Evolutionary conservation across 139 green algal species (phyloP).

Genomic region (Picochlorum sp.): DNA sequence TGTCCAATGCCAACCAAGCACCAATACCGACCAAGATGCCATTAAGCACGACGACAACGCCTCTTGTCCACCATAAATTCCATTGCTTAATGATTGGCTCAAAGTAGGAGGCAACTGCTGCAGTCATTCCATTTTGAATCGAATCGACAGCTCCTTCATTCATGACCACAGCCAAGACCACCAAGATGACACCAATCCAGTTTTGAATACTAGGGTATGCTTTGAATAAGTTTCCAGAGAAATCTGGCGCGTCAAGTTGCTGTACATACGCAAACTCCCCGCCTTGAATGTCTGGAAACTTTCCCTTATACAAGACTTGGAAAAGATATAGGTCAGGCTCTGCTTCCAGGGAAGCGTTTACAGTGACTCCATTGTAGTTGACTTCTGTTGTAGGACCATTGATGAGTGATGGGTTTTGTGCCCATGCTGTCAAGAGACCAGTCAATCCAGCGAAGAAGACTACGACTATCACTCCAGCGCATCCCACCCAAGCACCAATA

Average conservation of each 20-base stretch:
- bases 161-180: conserved; percentile 63
- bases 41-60: conserved; percentile 60
- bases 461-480: conserved; percentile 20
- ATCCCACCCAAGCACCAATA: conserved; percentile 28
- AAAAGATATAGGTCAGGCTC: conserved; percentile 56
- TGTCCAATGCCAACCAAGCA: not conserved
- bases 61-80: conserved; percentile 39
- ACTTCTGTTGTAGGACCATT: conserved; percentile 15
- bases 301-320: conserved; percentile 14
- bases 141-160: conserved; percentile 60
- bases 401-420: conserved; percentile 2
- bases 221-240: not conserved
- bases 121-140: conserved; percentile 44
- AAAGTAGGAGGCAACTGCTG: conserved; percentile 28
- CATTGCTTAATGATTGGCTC: conserved; percentile 18
- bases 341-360: not conserved
- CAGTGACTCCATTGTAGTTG: not conserved
- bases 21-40: conserved; percentile 44
- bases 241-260: not conserved
- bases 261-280: not conserved
- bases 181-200: conserved; percentile 46
- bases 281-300: not conserved
- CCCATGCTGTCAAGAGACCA: conserved; percentile 66
- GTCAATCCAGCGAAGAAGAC: conserved; percentile 55
- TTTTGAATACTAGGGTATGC: conserved; percentile 12